These are phyloP conservation scores for Chaetomiaceae sp. DNA, from an alignment of 2,329 filamentous ascomycete genomes.

Conservation along the genomic window DNA sequence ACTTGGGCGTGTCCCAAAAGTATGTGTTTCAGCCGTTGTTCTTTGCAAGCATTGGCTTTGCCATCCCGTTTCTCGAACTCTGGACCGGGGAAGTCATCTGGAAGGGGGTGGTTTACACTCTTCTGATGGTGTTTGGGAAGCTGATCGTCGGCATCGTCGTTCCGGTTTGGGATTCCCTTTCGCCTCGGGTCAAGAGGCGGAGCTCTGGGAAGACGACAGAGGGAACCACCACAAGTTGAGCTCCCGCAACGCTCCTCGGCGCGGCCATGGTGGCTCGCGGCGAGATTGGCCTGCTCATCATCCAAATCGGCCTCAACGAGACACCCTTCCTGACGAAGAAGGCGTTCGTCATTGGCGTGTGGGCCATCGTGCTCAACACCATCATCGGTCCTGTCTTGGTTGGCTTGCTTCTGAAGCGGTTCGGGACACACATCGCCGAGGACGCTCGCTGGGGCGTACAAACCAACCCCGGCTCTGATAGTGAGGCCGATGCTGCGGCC, in stretches of 20 bases:
- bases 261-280: slow-evolving; percentile 70
- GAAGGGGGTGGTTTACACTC: slow-evolving; percentile 67
- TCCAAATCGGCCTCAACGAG: slow-evolving; percentile 31
- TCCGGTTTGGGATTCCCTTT: slow-evolving; percentile 23
- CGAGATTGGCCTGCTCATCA: slow-evolving; percentile 73
- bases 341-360: slow-evolving; percentile 48
- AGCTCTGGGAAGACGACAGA: background rate
- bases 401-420: slow-evolving; percentile 40
- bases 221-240: slow-evolving; percentile 43
- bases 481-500: background rate
- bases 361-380: slow-evolving; percentile 54
- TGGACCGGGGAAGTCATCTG: slow-evolving; percentile 62
- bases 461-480: slow-evolving; percentile 4
- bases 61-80: slow-evolving; percentile 68
- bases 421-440: slow-evolving; percentile 15
- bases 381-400: slow-evolving; percentile 47
- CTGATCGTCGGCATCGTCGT: slow-evolving; percentile 55
- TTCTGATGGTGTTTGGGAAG: slow-evolving; percentile 65
- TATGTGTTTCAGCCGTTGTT: slow-evolving; percentile 66
- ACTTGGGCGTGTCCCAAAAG: slow-evolving; percentile 36
- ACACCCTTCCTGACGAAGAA: slow-evolving; percentile 22
- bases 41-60: slow-evolving; percentile 72
- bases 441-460: slow-evolving; percentile 24
- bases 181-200: background rate
- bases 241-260: slow-evolving; percentile 60